phyloP scores from a whole-genome alignment of 257 asterid genomes.

The Fraxinus americana region DNA sequence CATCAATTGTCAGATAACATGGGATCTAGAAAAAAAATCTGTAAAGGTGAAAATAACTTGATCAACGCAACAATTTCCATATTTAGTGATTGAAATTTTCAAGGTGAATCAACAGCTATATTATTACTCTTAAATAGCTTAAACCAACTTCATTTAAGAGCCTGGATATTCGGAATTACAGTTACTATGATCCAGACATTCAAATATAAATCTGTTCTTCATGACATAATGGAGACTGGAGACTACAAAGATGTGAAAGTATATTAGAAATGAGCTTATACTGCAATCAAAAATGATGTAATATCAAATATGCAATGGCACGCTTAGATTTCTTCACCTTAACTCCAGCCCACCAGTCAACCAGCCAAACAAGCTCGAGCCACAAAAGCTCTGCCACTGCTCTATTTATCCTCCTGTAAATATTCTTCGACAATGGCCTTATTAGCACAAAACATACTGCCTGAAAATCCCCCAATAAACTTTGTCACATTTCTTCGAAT shows the following conservation, averaged over 20 bases:
- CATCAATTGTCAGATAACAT: background rate
- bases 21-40: background rate
- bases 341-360: conserved; percentile 98
- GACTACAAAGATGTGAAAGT: background rate
- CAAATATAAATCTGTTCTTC: background rate
- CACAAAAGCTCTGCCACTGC: conserved; percentile 79
- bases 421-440: conserved; percentile 79
- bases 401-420: conserved; percentile 81
- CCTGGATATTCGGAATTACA: background rate
- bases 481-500: background rate
- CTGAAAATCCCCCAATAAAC: conserved; percentile 36
- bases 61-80: background rate
- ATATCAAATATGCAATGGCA: background rate
- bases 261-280: no score
- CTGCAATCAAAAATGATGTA: background rate
- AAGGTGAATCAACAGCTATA: background rate
- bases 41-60: background rate
- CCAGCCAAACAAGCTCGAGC: conserved; percentile 96
- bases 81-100: background rate
- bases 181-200: background rate
- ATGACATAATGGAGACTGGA: background rate
- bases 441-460: conserved; percentile 66
- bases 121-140: background rate
- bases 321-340: conserved; percentile 53
- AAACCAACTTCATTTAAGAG: background rate